Percentiles rank a stretch among this genome's conserved stretches.
These are phyloP conservation scores for Globisporangium acanthophoron DNA, from an alignment of 352 stramenopile species.

Conservation along the genomic window DNA sequence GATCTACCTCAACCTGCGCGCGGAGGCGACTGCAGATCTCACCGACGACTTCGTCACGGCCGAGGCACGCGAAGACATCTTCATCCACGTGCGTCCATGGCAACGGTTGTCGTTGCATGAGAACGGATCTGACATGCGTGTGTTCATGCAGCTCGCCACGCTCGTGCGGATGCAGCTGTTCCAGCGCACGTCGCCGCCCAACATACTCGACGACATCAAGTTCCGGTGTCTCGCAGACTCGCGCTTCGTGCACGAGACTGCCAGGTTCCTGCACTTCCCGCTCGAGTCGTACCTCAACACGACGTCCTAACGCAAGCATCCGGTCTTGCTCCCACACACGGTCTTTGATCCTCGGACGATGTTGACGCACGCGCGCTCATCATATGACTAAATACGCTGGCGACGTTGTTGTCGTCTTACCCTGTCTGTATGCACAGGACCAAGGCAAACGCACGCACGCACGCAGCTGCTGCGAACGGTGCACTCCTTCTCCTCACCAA, in stretches of 20 bases:
- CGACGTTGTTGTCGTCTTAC: no score
- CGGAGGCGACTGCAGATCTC: slow-evolving; percentile 32
- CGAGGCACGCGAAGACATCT: slow-evolving; percentile 69
- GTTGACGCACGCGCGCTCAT: no score
- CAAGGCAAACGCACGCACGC: no score
- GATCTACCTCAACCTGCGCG: slow-evolving; percentile 70
- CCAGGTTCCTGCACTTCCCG: slow-evolving; percentile 43
- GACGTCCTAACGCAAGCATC: background rate
- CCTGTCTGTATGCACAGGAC: no score
- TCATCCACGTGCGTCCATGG: slow-evolving; percentile 48
- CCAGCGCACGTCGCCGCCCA: slow-evolving; percentile 60
- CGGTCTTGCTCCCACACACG: no score
- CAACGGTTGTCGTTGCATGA: background rate
- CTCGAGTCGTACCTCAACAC: slow-evolving; percentile 60
- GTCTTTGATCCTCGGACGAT: no score
- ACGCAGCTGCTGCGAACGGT: no score
- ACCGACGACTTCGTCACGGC: slow-evolving; percentile 10
- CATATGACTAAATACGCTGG: no score
- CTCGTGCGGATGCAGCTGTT: slow-evolving; percentile 77
- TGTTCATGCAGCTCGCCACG: slow-evolving; percentile 43
- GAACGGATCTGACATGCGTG: background rate
- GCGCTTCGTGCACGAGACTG: slow-evolving; percentile 59
- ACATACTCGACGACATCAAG: slow-evolving; percentile 71
- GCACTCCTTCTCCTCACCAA: no score
- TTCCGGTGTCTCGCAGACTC: slow-evolving; percentile 72